Percentiles rank a stretch among this genome's conserved stretches.
These are phyloP conservation scores for Pseudoneurospora amorphoporcata DNA, from an alignment of 495 filamentous ascomycete species.

Conservation along the genomic window DNA sequence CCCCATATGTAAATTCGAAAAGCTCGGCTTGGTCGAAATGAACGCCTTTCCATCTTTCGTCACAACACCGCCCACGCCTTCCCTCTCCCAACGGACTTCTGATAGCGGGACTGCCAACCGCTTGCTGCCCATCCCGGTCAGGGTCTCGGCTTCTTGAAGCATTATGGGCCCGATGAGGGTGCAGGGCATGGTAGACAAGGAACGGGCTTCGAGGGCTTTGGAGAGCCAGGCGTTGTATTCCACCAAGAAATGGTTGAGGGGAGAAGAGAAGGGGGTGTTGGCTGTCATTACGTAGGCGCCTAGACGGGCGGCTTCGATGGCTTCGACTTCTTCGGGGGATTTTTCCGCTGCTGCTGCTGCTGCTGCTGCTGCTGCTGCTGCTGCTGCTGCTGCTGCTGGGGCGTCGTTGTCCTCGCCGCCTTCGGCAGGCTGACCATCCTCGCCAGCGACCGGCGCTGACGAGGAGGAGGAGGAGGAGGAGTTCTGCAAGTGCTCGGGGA, in stretches of 20 bases:
- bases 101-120: conserved; percentile 79
- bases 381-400: neutral
- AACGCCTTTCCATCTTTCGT: conserved; percentile 43
- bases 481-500: conserved; percentile 38
- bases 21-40: conserved; percentile 26
- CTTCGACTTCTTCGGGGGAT: neutral
- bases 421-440: conserved; percentile 3
- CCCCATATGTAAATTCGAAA: conserved; percentile 5
- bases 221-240: conserved; percentile 78
- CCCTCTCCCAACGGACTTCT: conserved; percentile 81
- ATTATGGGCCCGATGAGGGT: conserved; percentile 67
- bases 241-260: conserved; percentile 70
- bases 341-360: neutral
- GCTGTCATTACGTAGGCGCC: conserved; percentile 77
- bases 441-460: conserved; percentile 7
- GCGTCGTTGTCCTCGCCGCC: conserved; percentile 32
- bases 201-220: conserved; percentile 61
- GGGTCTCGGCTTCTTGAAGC: conserved; percentile 63
- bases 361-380: too few species aligned
- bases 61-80: conserved; percentile 48
- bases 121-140: conserved; percentile 60
- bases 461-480: neutral
- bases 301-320: conserved; percentile 33
- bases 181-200: conserved; percentile 67
- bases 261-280: conserved; percentile 65